Evolutionary conservation across 129 eudicot genomes (phyloP), one percentile per base, ranked within the genome.

Genomic region (Gnaphalium uliginosum): DNA sequence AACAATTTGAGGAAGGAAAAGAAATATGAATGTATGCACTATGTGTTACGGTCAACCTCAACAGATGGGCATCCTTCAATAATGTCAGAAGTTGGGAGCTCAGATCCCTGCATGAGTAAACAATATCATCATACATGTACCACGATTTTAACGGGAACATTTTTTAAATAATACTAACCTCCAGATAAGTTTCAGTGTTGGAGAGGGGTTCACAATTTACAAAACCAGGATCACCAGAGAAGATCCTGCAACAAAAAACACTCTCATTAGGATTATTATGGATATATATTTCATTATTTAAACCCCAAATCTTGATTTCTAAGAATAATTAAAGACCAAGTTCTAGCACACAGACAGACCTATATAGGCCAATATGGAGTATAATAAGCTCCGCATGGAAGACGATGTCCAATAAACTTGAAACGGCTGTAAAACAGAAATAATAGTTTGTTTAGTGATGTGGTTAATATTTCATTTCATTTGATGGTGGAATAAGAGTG

Each of bases 151-250:
- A 83, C 35, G 23, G 13, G 70, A 62, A 57, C 46, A 43, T 17
- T 10, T 64, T 66, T 39, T 68, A 0, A 72, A 71, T n/a, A 50
- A 65, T 72, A 73, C 29, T 81, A 80, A 87, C 92, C 92, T 87
- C 83, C 18, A 51, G 50, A 39, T 60, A 77, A 64, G 78, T 63
- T 87, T 79, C 81, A 83, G 46, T 72, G 51, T 80, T 82, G 65
- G 64, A 24, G 61, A 82, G 50, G 79, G 80, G 79, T 75, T 66
- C 85, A 72, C 17, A 50, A 37, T 71, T 58, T 63, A 90, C 86
- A 71, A 80, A 75, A 61, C 89, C 96, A 29, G 96, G 96, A 81
- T 89, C 92, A 46, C 83, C 76, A 59, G 81, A 75, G 57, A 85
- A 59, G 80, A 89, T 84, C 29, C 92, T 89, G 83, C 74, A 41